Evolutionary conservation across 78 protist species (phyloP).

Genomic region (Dictyostelium brefeldianum): DNA sequence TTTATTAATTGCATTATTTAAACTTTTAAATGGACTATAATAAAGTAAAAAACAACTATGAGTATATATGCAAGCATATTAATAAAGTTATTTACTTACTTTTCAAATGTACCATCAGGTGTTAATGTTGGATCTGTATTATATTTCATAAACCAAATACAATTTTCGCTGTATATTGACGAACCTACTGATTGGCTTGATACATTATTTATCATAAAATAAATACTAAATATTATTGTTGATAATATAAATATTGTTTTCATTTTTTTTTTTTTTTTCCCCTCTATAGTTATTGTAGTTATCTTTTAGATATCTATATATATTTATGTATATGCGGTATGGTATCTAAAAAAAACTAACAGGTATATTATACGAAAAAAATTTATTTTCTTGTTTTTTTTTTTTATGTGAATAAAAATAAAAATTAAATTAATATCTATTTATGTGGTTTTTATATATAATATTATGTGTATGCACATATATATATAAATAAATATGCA

Average conservation of each 20-base stretch:
- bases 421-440: no score
- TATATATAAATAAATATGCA: no score
- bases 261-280: neutral
- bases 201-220: neutral
- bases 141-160: slow-evolving; percentile 7
- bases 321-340: no score
- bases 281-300: neutral
- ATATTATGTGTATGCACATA: no score
- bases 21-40: slow-evolving; percentile 9
- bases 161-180: neutral
- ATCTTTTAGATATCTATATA: no score
- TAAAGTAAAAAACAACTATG: no score
- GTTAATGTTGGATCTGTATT: neutral
- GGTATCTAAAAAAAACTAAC: no score
- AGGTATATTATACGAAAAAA: no score
- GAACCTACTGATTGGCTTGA: neutral
- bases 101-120: neutral
- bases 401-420: no score
- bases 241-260: neutral
- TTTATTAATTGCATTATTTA: neutral
- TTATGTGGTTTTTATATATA: no score
- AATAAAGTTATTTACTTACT: neutral
- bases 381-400: no score
- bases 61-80: neutral
- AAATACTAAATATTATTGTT: neutral